Percentiles rank a stretch among this genome's conserved stretches.
phyloP scores from a whole-genome alignment of 805 yeast genomes.

The Yarrowia osloensis region DNA sequence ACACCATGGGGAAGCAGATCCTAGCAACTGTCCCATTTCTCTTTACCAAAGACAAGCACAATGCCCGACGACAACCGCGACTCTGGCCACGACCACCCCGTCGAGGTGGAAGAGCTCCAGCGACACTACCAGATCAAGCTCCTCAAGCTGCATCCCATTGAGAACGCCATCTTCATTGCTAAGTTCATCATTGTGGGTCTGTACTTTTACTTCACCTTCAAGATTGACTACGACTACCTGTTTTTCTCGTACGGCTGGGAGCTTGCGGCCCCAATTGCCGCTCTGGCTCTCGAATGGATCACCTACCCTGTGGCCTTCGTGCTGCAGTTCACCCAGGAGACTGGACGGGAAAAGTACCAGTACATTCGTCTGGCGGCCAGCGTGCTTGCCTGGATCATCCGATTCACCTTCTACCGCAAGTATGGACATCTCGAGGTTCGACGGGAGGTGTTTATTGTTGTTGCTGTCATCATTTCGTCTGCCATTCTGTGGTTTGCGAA shows the following conservation, averaged over 20 bases:
- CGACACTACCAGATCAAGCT: slow-evolving; percentile 15
- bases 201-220: not conserved
- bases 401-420: not conserved
- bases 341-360: not conserved
- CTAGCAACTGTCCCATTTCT: not conserved
- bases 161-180: not conserved
- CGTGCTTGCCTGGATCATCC: not conserved
- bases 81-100: not conserved
- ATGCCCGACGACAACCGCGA: slow-evolving; percentile 1
- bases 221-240: not conserved
- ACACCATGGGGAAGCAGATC: not conserved
- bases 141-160: not conserved
- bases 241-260: not conserved
- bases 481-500: not conserved
- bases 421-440: not conserved
- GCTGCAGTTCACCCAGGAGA: not conserved
- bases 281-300: not conserved
- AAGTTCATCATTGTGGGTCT: not conserved
- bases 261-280: not conserved
- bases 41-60: not conserved
- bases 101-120: slow-evolving; percentile 1
- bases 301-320: not conserved
- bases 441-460: not conserved
- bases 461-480: not conserved
- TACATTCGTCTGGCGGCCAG: not conserved